Base-by-base conservation (phyloP, 805 yeast genomes). In the Jamesozyma jinghongensis region DNA sequence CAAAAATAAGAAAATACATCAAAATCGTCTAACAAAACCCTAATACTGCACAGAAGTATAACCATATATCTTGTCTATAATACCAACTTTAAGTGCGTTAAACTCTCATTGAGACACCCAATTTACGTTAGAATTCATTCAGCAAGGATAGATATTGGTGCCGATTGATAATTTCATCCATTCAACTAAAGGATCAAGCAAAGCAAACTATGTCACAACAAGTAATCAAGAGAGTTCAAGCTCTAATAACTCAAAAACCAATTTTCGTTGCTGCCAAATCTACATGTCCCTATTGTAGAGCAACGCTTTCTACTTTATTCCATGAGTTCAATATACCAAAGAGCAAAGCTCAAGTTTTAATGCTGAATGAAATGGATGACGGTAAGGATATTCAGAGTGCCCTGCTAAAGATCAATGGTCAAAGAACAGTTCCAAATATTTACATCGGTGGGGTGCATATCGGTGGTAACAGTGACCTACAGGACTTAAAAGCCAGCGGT, bases 401-500 rank as follows among this genome's bases (percentile, higher is more conserved):
- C 50, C 71, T 90, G 45, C 62, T 60, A 40, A 77, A 81, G 59
- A 63, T 86, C 45, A 84, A 94, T 31, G 92, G 94, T 45, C 97
- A 90, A 71, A 74, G 79, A 51, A 86, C 97, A 31, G 97, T 90
- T 47, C 98, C 98, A 47, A 87, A 83, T 62, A 74, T 90, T 52
- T 90, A 82, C 68, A 86, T 90, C 61, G 79, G 72, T 36, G 96
- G 95, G 46, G 74, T 88, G 66, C 96, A 87, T 70, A 77, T 90
- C 56, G 98, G 98, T 45, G 98, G 98, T 47, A 85, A 87, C 74
- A 80, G 88, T 31, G 95, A 85, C 52, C 69, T 90, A 49, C 94
- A 87, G 66, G 70, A 73, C 40, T 73, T 88, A 61, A 70, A 75
- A 51, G 70, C 77, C 19, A 53, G 63, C 35, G 92, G 82, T 52